Base-by-base conservation (phyloP, 2,329 filamentous ascomycete genomes). In the Fusarium devonianum region DNA sequence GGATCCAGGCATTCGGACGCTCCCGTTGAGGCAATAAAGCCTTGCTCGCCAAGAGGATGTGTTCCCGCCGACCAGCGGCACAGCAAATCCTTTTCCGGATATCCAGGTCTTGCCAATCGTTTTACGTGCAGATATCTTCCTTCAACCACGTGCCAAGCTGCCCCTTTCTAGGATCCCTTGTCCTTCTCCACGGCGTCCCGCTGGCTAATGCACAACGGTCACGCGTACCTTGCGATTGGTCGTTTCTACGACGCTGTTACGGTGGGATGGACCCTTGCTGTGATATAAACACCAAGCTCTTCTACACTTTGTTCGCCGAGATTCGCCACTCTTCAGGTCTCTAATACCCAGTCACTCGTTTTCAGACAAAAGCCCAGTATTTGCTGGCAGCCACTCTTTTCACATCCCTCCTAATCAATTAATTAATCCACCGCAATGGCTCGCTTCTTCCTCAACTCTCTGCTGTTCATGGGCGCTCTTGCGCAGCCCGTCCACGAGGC, bases 141-240 rank as follows among this genome's bases (percentile, higher is more conserved):
- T 34, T 22, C 6, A 6, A 9, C 5, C 2, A 8, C 1, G 2
- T 16, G 46, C 13, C 32, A 32, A 41, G 26, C n/a, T 4, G 19
- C 40, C n/a, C 50, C 50, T 47, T 53, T 53, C 50, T 5, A 11
- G 50, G 48, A 16, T 25, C 35, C 30, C 43, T 16, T 41, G 13
- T 8, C 2, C 4, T 14, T 33, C 11, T 26, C 35, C 26, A 34
- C 19, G 14, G 11, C 17, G 2, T 26, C 14, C 21, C 21, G 30
- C 8, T 7, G 19, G 4, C 19, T 17, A 7, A 6, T 9, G 21
- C 9, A 22, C 5, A 22, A 22, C 6, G 9, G 21, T 22, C 5
- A 9, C 6, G 6, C 21, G 5, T 22, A 9, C 21, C 21, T 6
- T 22, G 9, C 23, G 9, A 25, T 25, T 25, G 23, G 23, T 4